Evolutionary conservation across 225 moss, liverwort and hornwort species (phyloP).

Genomic region (Marchantia paleacea): DNA sequence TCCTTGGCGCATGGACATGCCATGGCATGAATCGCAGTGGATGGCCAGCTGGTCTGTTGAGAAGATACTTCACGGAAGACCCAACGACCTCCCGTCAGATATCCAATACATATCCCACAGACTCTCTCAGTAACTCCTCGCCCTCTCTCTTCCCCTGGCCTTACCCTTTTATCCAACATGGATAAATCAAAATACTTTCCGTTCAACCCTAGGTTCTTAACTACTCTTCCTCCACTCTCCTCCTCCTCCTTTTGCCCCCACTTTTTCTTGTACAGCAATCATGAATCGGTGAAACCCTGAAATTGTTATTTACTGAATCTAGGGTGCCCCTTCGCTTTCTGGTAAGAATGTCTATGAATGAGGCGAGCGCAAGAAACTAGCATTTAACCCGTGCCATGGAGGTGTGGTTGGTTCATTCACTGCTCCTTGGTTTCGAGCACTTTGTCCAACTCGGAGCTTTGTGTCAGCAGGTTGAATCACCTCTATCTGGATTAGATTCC

Average conservation of each 20-base stretch:
- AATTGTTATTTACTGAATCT: no score
- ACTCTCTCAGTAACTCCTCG: not conserved
- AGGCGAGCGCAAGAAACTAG: not conserved
- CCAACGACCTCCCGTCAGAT: not conserved
- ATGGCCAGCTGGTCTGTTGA: not conserved
- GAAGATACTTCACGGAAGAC: not conserved
- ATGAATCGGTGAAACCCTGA: no score
- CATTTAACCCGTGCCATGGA: not conserved
- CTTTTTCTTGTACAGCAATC: no score
- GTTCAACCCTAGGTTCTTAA: not conserved
- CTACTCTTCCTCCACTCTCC: no score
- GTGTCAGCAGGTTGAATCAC: not conserved
- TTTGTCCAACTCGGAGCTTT: not conserved
- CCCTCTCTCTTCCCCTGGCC: not conserved
- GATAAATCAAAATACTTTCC: conserved; percentile 10
- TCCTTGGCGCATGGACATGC: not conserved
- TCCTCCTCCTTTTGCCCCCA: no score
- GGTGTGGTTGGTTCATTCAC: not conserved
- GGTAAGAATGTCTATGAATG: not conserved
- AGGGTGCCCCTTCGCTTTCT: not conserved
- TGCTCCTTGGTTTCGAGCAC: not conserved
- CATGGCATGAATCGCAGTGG: not conserved
- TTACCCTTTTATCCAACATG: not conserved
- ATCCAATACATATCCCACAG: not conserved
- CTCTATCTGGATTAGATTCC: not conserved